phyloP scores from a whole-genome alignment of 1,284 basidiomycete species.

The Apiotrichum siamense region DNA sequence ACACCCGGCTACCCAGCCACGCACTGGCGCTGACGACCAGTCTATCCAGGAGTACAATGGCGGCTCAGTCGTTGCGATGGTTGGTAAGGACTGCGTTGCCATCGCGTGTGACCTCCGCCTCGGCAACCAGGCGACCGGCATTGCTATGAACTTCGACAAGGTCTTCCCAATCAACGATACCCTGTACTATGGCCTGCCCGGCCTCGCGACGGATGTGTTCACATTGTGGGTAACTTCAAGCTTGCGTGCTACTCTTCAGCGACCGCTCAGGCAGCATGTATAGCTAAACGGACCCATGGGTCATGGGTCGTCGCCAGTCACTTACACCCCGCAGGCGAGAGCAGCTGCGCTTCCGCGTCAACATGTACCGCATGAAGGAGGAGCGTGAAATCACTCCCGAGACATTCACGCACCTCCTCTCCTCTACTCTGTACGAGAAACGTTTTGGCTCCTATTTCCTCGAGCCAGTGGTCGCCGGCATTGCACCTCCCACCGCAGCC shows the following conservation, averaged over 20 bases:
- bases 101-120: slow-evolving; percentile 92
- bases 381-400: slow-evolving; percentile 94
- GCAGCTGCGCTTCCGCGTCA: slow-evolving; percentile 85
- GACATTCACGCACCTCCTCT: slow-evolving; percentile 92
- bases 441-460: slow-evolving; percentile 96
- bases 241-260: neutral
- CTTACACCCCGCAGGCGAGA: slow-evolving; percentile 58
- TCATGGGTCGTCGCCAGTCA: neutral
- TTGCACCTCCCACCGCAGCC: slow-evolving; percentile 55
- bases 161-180: slow-evolving; percentile 92
- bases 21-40: slow-evolving; percentile 16
- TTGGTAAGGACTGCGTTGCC: slow-evolving; percentile 96
- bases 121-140: slow-evolving; percentile 80
- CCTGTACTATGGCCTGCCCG: slow-evolving; percentile 86
- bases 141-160: slow-evolving; percentile 62
- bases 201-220: slow-evolving; percentile 85
- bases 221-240: slow-evolving; percentile 61
- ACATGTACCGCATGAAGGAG: slow-evolving; percentile 99
- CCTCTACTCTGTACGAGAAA: slow-evolving; percentile 93
- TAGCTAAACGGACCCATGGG: too few species aligned
- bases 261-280: too few species aligned
- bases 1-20: too few species aligned
- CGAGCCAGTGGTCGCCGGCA: slow-evolving; percentile 92
- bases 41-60: slow-evolving; percentile 47
- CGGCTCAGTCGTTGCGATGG: slow-evolving; percentile 98